Percentiles rank a stretch among this genome's conserved stretches.
phyloP scores from a whole-genome alignment of 2,329 filamentous ascomycete genomes.

The Tolypocladium tundrense region DNA sequence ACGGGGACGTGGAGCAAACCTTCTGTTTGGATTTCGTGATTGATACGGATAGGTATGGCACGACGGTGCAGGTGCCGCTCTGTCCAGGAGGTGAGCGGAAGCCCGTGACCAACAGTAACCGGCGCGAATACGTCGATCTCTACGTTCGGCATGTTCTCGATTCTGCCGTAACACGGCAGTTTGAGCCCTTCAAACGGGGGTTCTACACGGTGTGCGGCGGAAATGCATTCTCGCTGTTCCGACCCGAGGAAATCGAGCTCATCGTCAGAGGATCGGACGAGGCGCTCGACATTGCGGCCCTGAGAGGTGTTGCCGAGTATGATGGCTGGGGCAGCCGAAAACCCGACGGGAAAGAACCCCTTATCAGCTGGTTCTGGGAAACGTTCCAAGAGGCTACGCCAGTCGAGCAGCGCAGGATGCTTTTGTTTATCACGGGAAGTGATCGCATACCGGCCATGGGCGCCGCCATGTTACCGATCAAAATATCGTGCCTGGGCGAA shows the following conservation, averaged over 20 bases:
- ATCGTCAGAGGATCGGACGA: slow-evolving; percentile 80
- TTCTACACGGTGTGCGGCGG: slow-evolving; percentile 89
- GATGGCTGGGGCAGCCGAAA: slow-evolving; percentile 62
- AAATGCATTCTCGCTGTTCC: slow-evolving; percentile 77
- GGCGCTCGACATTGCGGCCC: slow-evolving; percentile 62
- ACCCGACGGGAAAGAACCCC: slow-evolving; percentile 50
- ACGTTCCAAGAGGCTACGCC: slow-evolving; percentile 58
- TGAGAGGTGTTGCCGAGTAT: slow-evolving; percentile 69
- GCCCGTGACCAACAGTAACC: slow-evolving; percentile 74
- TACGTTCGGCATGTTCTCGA: slow-evolving; percentile 78
- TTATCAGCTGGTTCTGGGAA: slow-evolving; percentile 82
- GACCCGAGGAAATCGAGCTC: slow-evolving; percentile 84
- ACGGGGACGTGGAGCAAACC: slow-evolving; percentile 70
- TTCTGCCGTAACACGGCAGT: slow-evolving; percentile 66
- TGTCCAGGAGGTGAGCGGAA: slow-evolving; percentile 62
- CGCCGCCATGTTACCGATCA: slow-evolving; percentile 67
- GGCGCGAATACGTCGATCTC: slow-evolving; percentile 75
- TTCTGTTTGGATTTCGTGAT: slow-evolving; percentile 78
- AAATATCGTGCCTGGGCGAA: slow-evolving; percentile 64
- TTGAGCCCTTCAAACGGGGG: slow-evolving; percentile 86
- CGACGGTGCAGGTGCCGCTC: slow-evolving; percentile 55
- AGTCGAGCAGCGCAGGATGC: slow-evolving; percentile 62
- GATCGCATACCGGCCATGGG: slow-evolving; percentile 87
- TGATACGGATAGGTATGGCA: slow-evolving; percentile 68
- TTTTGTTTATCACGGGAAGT: slow-evolving; percentile 83